Base-by-base conservation (phyloP, 2,329 filamentous ascomycete species). In the Apiospora rasikravindrae region DNA sequence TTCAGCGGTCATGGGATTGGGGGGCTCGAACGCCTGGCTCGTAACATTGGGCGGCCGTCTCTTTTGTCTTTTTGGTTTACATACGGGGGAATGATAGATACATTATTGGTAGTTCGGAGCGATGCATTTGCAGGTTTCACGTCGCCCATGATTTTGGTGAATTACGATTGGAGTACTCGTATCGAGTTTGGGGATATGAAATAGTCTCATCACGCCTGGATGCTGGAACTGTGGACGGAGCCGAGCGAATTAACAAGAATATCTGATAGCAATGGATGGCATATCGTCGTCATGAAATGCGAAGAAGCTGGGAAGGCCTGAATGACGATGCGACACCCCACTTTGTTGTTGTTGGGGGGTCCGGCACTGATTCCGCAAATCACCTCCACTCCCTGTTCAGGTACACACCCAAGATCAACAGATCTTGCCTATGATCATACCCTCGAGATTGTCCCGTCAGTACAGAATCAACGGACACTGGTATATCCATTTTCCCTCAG, bases 321-420 rank as follows among this genome's bases (percentile, higher is more conserved):
- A 29, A 53, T 53, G 51, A 53, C 51, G 51, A 24, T 53, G 51
- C 51, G 51, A 53, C 51, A 53, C 51, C 51, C 51, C 51, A 53
- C 51, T 53, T 53, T 24, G 51, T n/a, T n/a, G n/a, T n/a, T n/a
- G n/a, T n/a, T n/a, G n/a, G n/a, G 51, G 24, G 51, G 51, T 29
- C 51, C 51, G 51, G 51, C 24, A 14, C 11, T 53, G 49, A 53
- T 8, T 53, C 49, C n/a, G 49, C 49, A n/a, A n/a, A n/a, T n/a
- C n/a, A n/a, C n/a, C 49, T 53, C 49, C 49, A 53, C 24, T 24
- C 24, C 1, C 24, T 53, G 24, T 29, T 14, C 24, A 29, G 45
- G 45, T n/a, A n/a, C 45, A n/a, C 2, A 49, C 5, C 2, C 4
- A n/a, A 11, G 45, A 47, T 47, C 19, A 7, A n/a, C 19, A 22